Conservation (phyloP, 805 yeast genomes). For the Saturnispora silvae region DNA sequence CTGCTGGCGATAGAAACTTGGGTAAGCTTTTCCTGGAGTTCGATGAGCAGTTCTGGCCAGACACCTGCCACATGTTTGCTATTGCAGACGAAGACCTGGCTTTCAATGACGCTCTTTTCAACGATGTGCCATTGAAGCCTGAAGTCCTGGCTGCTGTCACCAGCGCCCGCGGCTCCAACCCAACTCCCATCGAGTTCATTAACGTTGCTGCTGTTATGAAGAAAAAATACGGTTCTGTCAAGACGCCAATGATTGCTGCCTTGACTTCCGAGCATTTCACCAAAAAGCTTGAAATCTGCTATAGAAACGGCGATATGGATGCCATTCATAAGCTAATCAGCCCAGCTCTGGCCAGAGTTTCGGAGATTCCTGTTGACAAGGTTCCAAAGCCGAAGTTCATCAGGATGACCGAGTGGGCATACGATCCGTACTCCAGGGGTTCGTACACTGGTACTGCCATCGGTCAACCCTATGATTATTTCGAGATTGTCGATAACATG, state of each 20-base stretch:
- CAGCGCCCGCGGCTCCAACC: too few relatives aligned
- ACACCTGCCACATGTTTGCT: conserved; percentile 24
- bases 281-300: conserved; percentile 31
- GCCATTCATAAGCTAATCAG: conserved; percentile 36
- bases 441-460: conserved; percentile 27
- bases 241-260: conserved; percentile 32
- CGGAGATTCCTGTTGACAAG: conserved; percentile 16
- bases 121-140: too few relatives aligned
- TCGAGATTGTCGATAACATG: conserved; percentile 27
- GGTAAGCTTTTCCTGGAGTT: conserved; percentile 41
- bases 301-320: conserved; percentile 20
- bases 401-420: conserved; percentile 36
- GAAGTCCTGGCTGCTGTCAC: too few relatives aligned
- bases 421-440: conserved; percentile 42
- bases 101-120: conserved; percentile 12
- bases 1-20: conserved; percentile 30
- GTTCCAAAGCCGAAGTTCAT: conserved; percentile 21
- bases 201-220: conserved; percentile 18
- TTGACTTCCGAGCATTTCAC: conserved; percentile 42
- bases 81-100: conserved; percentile 22
- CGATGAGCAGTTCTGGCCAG: conserved; percentile 36
- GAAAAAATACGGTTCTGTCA: conserved; percentile 6
- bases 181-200: conserved; percentile 15
- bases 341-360: conserved; percentile 29
- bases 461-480: conserved; percentile 17